phyloP scores from a whole-genome alignment of 495 filamentous ascomycete genomes.

The Daldinia decipiens region DNA sequence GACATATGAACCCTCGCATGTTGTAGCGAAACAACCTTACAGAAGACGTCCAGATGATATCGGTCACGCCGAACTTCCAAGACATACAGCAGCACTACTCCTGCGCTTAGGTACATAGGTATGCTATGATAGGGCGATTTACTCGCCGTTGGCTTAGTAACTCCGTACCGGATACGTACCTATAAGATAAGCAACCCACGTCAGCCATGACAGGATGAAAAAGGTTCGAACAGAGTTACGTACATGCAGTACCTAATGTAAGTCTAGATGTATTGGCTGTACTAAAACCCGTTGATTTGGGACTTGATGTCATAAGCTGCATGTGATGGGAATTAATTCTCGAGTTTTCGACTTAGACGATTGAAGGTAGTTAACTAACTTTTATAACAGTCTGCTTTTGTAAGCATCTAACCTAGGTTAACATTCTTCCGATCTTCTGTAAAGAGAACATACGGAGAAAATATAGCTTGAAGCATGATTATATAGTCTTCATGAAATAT shows the following conservation, averaged over 20 bases:
- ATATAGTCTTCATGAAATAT: background rate
- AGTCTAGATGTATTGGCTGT: background rate
- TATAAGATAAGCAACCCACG: constrained; percentile 5
- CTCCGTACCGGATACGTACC: constrained; percentile 2
- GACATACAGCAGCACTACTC: constrained; percentile 17
- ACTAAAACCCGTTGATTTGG: background rate
- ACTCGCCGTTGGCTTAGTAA: background rate
- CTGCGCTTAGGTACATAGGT: too few relatives aligned
- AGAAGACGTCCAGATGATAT: background rate
- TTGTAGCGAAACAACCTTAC: constrained; percentile 12
- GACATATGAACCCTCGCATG: background rate
- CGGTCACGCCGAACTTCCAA: constrained; percentile 35
- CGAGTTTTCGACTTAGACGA: background rate
- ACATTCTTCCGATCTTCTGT: too few relatives aligned
- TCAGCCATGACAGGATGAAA: background rate
- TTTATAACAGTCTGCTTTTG: too few relatives aligned
- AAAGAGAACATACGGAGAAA: background rate
- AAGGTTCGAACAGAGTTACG: background rate
- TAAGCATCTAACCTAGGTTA: too few relatives aligned
- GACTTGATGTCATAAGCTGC: constrained; percentile 3
- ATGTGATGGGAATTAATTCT: background rate
- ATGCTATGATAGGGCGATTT: constrained; percentile 6
- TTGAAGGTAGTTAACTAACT: background rate
- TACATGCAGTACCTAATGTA: constrained; percentile 5
- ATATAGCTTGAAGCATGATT: background rate